These are phyloP conservation scores for Rhizopus sp. DNA, from an alignment of 371 early-diverging fungal genomes.

Conservation along the genomic window DNA sequence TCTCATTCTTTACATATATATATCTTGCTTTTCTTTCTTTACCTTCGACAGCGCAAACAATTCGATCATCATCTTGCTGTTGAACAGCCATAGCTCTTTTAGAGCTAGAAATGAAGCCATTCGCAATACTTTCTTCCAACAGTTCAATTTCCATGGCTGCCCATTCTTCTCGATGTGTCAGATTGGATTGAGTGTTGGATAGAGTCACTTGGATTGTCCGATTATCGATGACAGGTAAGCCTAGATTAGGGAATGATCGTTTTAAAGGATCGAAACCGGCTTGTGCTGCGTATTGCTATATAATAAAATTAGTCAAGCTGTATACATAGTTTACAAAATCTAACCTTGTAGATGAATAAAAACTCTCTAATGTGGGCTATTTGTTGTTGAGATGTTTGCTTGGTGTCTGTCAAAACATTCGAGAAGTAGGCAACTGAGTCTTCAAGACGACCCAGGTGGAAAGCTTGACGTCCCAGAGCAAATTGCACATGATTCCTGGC, in stretches of 20 bases:
- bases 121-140: constrained; percentile 51
- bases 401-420: constrained; percentile 65
- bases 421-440: constrained; percentile 64
- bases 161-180: constrained; percentile 59
- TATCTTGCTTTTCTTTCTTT: neutral
- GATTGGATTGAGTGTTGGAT: constrained; percentile 45
- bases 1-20: constrained; percentile 1
- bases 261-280: constrained; percentile 42
- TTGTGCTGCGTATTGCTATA: constrained; percentile 48
- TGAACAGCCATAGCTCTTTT: constrained; percentile 45
- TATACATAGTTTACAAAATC: neutral
- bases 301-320: neutral
- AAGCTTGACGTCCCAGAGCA: constrained; percentile 79
- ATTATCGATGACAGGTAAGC: constrained; percentile 54
- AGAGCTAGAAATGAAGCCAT: constrained; percentile 38
- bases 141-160: constrained; percentile 63
- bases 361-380: constrained; percentile 77
- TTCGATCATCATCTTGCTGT: constrained; percentile 55
- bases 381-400: constrained; percentile 72
- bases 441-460: constrained; percentile 59
- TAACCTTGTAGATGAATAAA: constrained; percentile 72
- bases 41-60: constrained; percentile 75
- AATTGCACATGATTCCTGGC: constrained; percentile 88
- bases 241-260: constrained; percentile 45
- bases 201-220: constrained; percentile 48